These are phyloP conservation scores for Plasmodium sp. DNA, from an alignment of 169 alveolate genomes.

Conservation along the genomic window DNA sequence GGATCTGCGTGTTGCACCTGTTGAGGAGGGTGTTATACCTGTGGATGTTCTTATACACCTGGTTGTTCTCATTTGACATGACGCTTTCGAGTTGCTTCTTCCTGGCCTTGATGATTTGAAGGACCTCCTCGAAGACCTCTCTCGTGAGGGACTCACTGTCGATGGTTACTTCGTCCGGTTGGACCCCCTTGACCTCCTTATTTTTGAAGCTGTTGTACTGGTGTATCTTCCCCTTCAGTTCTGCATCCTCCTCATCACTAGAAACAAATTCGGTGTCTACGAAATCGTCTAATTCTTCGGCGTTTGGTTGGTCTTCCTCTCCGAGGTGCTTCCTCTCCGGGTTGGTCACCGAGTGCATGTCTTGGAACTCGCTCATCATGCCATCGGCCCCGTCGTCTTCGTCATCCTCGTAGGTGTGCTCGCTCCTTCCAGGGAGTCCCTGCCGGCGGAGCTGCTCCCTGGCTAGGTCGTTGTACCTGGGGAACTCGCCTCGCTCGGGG, in stretches of 20 bases:
- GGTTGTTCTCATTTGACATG: conserved; percentile 13
- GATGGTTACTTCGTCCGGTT: conserved; percentile 17
- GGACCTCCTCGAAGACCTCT: neutral
- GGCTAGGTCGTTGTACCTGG: neutral
- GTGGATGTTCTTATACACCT: conserved; percentile 55
- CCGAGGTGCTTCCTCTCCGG: neutral
- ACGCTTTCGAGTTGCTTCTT: conserved; percentile 16
- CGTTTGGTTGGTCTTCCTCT: neutral
- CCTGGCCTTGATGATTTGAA: neutral
- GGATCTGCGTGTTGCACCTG: conserved; percentile 16
- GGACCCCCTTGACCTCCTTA: neutral
- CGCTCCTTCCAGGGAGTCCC: neutral
- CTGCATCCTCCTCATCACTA: conserved; percentile 59
- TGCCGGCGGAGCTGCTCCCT: neutral
- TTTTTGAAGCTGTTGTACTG: conserved; percentile 30
- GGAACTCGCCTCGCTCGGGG: no score
- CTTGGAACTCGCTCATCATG: neutral
- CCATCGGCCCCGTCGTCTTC: neutral
- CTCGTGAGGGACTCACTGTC: neutral
- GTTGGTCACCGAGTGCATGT: neutral
- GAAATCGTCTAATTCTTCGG: neutral
- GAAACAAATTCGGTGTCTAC: neutral
- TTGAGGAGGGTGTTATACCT: conserved; percentile 15
- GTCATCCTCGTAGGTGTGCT: neutral
- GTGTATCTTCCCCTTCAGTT: conserved; percentile 13